Evolutionary conservation across 2,329 filamentous ascomycete genomes (phyloP), one percentile per base, ranked within the genome.

Genomic region (Trichophaea hybrida): DNA sequence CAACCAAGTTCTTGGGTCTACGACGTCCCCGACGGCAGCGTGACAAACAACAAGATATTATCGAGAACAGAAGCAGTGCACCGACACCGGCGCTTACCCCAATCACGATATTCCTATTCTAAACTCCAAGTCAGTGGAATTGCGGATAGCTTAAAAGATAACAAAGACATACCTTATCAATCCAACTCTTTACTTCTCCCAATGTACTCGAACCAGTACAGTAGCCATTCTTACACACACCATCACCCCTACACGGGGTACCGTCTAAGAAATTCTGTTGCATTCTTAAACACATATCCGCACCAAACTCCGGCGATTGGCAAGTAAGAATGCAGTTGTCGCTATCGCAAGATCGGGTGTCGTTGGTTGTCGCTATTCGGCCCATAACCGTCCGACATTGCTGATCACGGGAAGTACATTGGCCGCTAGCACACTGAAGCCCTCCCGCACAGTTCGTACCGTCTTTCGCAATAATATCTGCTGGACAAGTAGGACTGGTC

Each of bases 261-360:
- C 93, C 93, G 70, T 98, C 93, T 34, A 97, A 76, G 73, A 94
- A 97, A 73, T 94, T 93, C 71, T 96, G 89, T 70, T 87, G 84
- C 74, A 94, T 80, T 24, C 79, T 79, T 61, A 85, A 83, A 72
- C 88, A 95, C 6, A 78, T 76, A 60, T 80, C 79, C 5, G 75
- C 64, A 6, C 80, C 80, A 60, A 90, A 83, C 59, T 81, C 75
- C 4, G 87, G 82, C 31, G 84, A 85, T 8, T 70, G 69, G 72
- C 93, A 98, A 53, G 82, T 83, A 55, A 97, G 75, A 64, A 80
- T 77, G 73, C 93, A 98, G 54, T 82, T 83, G 38, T 78, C 77
- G 57, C 75, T 76, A 65, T 84, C 81, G 73, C 93, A 98, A 7
- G 90, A 84, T 68, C 81, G 82, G 1, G 88, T 94, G 68, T 88